Base-by-base conservation (phyloP, 331 rosid species). In the Phaseolus coccineus region DNA sequence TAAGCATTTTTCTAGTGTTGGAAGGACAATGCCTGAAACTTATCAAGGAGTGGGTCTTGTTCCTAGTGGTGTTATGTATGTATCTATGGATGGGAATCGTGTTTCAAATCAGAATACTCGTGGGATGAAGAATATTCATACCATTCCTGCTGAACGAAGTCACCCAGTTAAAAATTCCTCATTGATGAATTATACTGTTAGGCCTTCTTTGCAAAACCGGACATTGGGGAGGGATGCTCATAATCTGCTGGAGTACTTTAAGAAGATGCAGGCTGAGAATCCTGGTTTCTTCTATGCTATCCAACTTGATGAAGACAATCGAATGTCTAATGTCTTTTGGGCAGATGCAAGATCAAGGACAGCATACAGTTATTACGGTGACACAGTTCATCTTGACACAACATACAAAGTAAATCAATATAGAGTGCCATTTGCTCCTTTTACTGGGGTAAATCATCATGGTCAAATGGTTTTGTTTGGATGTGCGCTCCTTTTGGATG, bases 261-360 rank as follows among this genome's bases (percentile, higher is more conserved):
- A 89, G 90, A 94, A 92, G 88, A 94, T 94, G 98, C 98, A 94
- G 85, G 97, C 93, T 22, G 97, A 85, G 90, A 92, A 94, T 69
- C 97, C 98, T 81, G 97, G 97, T 67, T 94, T 94, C 88, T 89
- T 94, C 81, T 94, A 94, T 83, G 97, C 98, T 16, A 90, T 92
- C 70, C 98, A 94, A 79, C 96, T 94, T 75, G 96, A 94, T 83
- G 98, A 94, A 74, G 96, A 94, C 42, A 92, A 89, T 77, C 91
- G 44, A n/a, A 94, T 94, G 97, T 89, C 89, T 71, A 94, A 94
- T 51, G 94, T 83, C 67, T 94, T 94, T 62, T 94, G 97, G 98
- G 90, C 97, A 0, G 98, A 94, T 89, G 90, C 92, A n/a, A 91
- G 97, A 77, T 92, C 96, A 75, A 86, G 97, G 84, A 78, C 92